These are phyloP conservation scores for Solanum hybrid DNA, from an alignment of 305 asterid species.

Conservation along the genomic window DNA sequence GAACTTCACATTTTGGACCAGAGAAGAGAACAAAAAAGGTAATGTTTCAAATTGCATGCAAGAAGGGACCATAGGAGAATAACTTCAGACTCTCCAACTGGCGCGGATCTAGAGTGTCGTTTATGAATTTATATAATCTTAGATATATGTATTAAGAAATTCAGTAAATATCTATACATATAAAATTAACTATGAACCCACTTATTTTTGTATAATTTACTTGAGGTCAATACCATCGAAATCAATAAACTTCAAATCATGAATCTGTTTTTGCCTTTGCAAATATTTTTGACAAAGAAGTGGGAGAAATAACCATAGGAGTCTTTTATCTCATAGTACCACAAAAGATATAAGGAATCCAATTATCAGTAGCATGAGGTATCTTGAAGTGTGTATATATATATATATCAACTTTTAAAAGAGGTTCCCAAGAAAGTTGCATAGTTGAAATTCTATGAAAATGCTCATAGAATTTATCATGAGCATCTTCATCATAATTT, in stretches of 20 bases:
- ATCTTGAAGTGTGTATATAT: background rate
- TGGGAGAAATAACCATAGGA: background rate
- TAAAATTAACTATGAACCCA: background rate
- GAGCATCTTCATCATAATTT: background rate
- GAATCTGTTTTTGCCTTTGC: background rate
- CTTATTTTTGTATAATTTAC: background rate
- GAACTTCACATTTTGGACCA: background rate
- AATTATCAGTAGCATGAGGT: constrained; percentile 13
- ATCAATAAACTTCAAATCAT: background rate
- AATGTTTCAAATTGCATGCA: constrained; percentile 15
- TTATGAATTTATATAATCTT: background rate
- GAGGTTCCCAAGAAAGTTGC: constrained; percentile 9
- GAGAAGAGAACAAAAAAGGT: background rate
- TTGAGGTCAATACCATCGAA: background rate
- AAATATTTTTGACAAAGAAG: constrained; percentile 3
- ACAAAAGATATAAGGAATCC: constrained; percentile 17
- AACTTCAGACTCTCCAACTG: background rate
- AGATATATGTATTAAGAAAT: background rate
- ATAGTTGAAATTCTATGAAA: background rate
- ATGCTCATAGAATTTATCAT: background rate
- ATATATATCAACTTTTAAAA: background rate
- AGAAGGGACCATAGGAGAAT: background rate
- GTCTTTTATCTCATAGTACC: background rate
- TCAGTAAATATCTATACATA: background rate
- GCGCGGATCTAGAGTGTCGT: background rate